phyloP scores from a whole-genome alignment of 202 grass and related monocot genomes.

The Bolboschoenoplectus hybrid region DNA sequence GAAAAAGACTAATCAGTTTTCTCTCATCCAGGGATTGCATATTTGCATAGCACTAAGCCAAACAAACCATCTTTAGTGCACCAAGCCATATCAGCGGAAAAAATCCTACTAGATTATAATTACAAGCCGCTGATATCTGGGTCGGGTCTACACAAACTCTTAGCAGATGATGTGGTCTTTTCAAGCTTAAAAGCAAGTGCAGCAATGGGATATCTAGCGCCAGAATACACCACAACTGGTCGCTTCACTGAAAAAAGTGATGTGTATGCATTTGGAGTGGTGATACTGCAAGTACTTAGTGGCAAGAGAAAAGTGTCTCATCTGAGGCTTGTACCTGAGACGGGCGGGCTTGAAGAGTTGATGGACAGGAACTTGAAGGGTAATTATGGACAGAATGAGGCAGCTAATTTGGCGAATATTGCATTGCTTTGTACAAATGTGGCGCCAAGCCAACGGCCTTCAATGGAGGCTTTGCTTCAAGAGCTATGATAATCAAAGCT shows the following conservation, averaged over 20 bases:
- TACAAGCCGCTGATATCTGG: conserved; percentile 74
- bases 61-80: conserved; percentile 78
- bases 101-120: conserved; percentile 69
- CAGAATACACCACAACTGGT: conserved; percentile 79
- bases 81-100: conserved; percentile 80
- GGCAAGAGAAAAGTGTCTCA: conserved; percentile 60
- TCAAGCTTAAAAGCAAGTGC: conserved; percentile 88
- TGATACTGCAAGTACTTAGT: conserved; percentile 72
- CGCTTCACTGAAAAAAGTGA: conserved; percentile 91
- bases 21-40: conserved; percentile 66
- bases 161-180: conserved; percentile 86
- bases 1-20: not conserved
- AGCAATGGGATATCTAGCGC: conserved; percentile 96
- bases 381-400: conserved; percentile 54
- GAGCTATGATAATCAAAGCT: conserved; percentile 41
- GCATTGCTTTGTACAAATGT: conserved; percentile 60
- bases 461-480: conserved; percentile 58
- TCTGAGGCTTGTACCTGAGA: conserved; percentile 31
- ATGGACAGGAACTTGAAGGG: conserved; percentile 71
- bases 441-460: conserved; percentile 61
- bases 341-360: conserved; percentile 50
- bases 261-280: conserved; percentile 79
- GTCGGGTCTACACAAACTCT: conserved; percentile 77
- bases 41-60: conserved; percentile 61
- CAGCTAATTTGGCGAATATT: conserved; percentile 56